These are phyloP conservation scores for Thraustotheca clavata DNA, from an alignment of 352 stramenopile species.

Conservation along the genomic window DNA sequence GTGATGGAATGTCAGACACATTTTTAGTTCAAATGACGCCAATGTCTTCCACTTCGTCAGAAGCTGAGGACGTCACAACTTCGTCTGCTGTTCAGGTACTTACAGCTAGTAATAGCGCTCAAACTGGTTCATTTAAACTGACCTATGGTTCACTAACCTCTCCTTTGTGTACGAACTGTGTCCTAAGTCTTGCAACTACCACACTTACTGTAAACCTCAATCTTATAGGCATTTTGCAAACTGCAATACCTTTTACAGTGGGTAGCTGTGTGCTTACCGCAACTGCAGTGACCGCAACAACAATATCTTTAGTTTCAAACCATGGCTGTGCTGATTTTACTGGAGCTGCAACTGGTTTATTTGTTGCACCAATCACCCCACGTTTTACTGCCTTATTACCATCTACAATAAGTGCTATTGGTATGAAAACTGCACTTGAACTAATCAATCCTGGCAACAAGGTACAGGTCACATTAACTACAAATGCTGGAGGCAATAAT, in stretches of 20 bases:
- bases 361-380: constrained; percentile 1
- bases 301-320: constrained; percentile 39
- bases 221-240: constrained; percentile 46
- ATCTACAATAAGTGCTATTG: constrained; percentile 42
- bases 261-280: constrained; percentile 65
- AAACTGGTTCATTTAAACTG: constrained; percentile 53
- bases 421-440: constrained; percentile 54
- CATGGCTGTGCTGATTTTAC: constrained; percentile 54
- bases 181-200: constrained; percentile 31
- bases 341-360: constrained; percentile 32
- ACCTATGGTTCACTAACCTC: constrained; percentile 55
- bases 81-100: constrained; percentile 86
- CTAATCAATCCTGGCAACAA: constrained; percentile 35
- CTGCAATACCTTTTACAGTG: constrained; percentile 51
- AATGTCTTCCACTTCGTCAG: constrained; percentile 1
- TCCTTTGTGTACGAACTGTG: constrained; percentile 47
- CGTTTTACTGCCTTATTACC: constrained; percentile 53
- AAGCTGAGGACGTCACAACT: constrained; percentile 59
- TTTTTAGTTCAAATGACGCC: constrained; percentile 87
- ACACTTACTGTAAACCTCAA: constrained; percentile 57
- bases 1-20: constrained; percentile 82
- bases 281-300: constrained; percentile 29
- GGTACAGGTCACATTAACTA: constrained; percentile 37
- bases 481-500: constrained; percentile 36
- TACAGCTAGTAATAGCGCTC: constrained; percentile 24